Evolutionary conservation across 2,329 filamentous ascomycete species (phyloP).

Genomic region (Lecanoromycetidae sp.): DNA sequence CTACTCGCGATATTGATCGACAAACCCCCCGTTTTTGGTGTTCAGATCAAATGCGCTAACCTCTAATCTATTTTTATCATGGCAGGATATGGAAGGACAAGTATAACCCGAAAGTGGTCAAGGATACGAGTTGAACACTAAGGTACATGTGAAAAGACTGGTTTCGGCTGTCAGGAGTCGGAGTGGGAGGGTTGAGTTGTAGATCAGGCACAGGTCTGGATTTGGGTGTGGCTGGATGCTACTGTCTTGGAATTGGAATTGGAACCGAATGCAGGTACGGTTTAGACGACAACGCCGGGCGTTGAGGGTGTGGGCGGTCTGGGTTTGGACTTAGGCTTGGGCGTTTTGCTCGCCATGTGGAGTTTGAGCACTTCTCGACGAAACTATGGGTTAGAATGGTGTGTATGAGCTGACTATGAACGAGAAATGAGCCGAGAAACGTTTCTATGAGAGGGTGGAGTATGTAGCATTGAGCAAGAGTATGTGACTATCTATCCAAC

Average conservation of each 20-base stretch:
- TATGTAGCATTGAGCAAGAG: not conserved
- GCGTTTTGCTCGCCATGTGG: not conserved
- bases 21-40: too few relatives aligned
- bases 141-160: too few relatives aligned
- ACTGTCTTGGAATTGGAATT: too few relatives aligned
- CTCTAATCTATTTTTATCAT: slow-evolving; percentile 1
- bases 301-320: not conserved
- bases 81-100: slow-evolving; percentile 97
- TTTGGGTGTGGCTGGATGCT: not conserved
- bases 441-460: not conserved
- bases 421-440: not conserved
- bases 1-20: too few relatives aligned
- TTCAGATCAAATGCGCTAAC: too few relatives aligned
- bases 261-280: slow-evolving; percentile 1
- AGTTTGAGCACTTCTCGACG: too few relatives aligned
- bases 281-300: not conserved
- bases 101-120: slow-evolving; percentile 47
- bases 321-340: not conserved
- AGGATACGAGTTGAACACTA: not conserved
- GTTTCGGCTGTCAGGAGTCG: not conserved
- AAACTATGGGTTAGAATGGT: too few relatives aligned
- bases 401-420: not conserved
- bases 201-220: not conserved
- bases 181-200: not conserved
- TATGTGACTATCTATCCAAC: not conserved